Base-by-base conservation (phyloP, 257 asterid species). In the Eustoma russellianum region DNA sequence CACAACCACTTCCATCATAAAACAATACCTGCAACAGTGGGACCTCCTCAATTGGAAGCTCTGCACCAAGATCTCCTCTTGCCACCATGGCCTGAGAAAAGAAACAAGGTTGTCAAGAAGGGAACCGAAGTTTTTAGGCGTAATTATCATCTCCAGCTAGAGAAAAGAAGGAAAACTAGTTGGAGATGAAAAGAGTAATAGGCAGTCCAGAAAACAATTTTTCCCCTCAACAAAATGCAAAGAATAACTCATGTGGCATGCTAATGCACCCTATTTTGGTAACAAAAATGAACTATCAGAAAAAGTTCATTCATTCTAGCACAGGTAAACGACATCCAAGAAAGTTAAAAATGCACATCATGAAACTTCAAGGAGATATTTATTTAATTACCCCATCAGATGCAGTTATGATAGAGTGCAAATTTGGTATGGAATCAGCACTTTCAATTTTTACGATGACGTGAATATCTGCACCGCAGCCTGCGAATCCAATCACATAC, bases 21-120 rank as follows among this genome's bases (percentile, higher is more conserved):
- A 16, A 12, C 44, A 44, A 55, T 74, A 86, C 96, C 97, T 90
- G 97, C 88, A 90, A 76, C 64, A 90, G 62, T 62, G 96, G 97
- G 72, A 86, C 97, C 75, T 90, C 97, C 77, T 90, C 97, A 55
- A 90, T 70, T 48, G 97, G 97, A 73, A 89, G 67, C 80, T 86
- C 95, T 17, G 96, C 96, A 54, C 97, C 97, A 63, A 90, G 97
- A 77, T 90, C 97, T 56, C 97, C 97, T 75, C 97, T 86, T 50
- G 95, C 95, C 78, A 90, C 97, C 96, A 90, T 90, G 55, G 97
- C 97, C 96, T 86, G 72, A 46, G 58, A 65, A 45, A 64, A 46
- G 53, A 66, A 35, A 52, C 12, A 38, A 38, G 30, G 12, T 38
- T 38, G 5, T 38, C 43, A 38, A 38, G 12, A 38, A 8, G 5